These are phyloP conservation scores for Scutellaria baicalensis DNA, from an alignment of 257 asterid species.

Conservation along the genomic window DNA sequence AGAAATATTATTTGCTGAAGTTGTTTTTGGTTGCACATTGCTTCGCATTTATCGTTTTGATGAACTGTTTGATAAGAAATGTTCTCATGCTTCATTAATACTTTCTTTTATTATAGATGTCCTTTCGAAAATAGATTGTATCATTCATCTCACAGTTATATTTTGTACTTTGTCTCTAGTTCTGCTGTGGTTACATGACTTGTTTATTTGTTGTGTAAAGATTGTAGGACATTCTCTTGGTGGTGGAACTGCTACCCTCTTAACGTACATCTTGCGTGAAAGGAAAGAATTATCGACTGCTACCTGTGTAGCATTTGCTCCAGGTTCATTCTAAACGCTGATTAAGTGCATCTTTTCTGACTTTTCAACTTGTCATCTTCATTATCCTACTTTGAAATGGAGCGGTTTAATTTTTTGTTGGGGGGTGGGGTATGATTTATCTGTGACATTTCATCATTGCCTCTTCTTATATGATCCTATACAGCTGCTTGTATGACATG, in stretches of 20 bases:
- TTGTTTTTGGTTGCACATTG: background rate
- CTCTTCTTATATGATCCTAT: constrained; percentile 12
- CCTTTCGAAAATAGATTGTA: background rate
- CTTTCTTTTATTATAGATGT: background rate
- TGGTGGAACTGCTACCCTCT: constrained; percentile 92
- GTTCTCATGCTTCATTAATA: background rate
- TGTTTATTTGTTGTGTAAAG: constrained; percentile 31
- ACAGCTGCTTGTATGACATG: constrained; percentile 99
- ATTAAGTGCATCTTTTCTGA: background rate
- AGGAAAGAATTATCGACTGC: constrained; percentile 69
- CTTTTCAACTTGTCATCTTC: background rate
- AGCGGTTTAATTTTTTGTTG: background rate
- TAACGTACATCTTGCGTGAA: constrained; percentile 86
- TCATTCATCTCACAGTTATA: background rate
- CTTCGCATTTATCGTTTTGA: background rate
- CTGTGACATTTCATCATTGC: background rate
- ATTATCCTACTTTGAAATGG: background rate
- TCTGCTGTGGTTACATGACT: background rate
- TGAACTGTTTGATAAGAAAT: background rate
- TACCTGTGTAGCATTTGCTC: constrained; percentile 93
- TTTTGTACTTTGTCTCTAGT: background rate
- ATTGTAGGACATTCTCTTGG: constrained; percentile 97
- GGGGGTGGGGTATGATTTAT: background rate
- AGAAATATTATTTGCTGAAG: background rate
- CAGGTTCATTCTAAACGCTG: constrained; percentile 46